phyloP scores from a whole-genome alignment of 2,329 filamentous ascomycete genomes.

The Rutstroemia sp. region DNA sequence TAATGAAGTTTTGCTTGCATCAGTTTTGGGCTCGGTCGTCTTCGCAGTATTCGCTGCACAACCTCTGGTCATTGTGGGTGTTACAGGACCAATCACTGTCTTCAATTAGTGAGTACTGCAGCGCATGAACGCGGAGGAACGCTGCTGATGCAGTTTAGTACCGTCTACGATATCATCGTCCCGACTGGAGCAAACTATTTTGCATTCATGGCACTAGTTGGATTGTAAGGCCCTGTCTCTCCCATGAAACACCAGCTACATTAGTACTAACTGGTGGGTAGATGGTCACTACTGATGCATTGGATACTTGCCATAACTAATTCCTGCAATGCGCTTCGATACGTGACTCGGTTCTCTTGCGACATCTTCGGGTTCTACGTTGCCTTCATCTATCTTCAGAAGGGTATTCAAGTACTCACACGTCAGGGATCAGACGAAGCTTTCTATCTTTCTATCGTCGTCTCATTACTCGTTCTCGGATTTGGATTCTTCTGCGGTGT shows the following conservation, averaged over 20 bases:
- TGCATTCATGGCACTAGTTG: slow-evolving; percentile 88
- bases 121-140: background rate
- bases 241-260: background rate
- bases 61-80: slow-evolving; percentile 83
- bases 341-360: slow-evolving; percentile 85
- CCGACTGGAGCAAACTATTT: slow-evolving; percentile 75
- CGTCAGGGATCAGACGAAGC: slow-evolving; percentile 58
- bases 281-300: slow-evolving; percentile 79
- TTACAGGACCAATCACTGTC: slow-evolving; percentile 85
- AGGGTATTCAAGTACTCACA: slow-evolving; percentile 78
- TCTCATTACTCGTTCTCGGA: slow-evolving; percentile 70
- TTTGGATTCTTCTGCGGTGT: slow-evolving; percentile 67
- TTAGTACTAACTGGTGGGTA: slow-evolving; percentile 29
- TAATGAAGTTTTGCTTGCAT: slow-evolving; percentile 83
- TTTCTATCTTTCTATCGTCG: slow-evolving; percentile 72
- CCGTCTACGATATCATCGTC: slow-evolving; percentile 80
- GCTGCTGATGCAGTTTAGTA: slow-evolving; percentile 46
- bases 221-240: slow-evolving; percentile 40
- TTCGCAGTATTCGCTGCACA: slow-evolving; percentile 76
- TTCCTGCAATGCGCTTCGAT: slow-evolving; percentile 79
- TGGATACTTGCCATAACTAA: slow-evolving; percentile 79
- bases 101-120: slow-evolving; percentile 65
- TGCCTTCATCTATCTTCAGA: slow-evolving; percentile 85
- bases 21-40: slow-evolving; percentile 73
- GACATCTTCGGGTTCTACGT: slow-evolving; percentile 95